phyloP scores from a whole-genome alignment of 495 filamentous ascomycete species.

The Neurospora sp. region DNA sequence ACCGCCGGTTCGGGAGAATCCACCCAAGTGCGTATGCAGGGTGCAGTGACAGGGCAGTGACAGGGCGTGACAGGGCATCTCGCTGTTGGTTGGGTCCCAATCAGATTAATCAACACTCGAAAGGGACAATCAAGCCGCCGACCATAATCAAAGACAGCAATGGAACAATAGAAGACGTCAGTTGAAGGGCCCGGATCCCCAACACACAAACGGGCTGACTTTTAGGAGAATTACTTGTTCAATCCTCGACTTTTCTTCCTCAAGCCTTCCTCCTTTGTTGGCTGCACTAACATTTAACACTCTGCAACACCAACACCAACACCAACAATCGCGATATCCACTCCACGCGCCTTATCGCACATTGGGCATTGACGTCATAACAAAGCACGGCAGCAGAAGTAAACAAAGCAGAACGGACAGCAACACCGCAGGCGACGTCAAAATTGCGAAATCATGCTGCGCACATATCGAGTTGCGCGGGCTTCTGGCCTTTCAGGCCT shows the following conservation, averaged over 20 bases:
- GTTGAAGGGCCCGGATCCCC: background rate
- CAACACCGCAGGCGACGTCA: background rate
- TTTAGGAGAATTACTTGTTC: background rate
- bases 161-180: background rate
- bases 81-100: background rate
- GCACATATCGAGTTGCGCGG: constrained; percentile 3
- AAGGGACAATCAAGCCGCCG: background rate
- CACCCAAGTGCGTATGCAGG: background rate
- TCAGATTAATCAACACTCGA: background rate
- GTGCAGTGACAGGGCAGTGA: background rate
- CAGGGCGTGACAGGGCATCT: background rate
- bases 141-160: background rate
- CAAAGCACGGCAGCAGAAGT: background rate
- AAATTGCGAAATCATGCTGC: constrained; percentile 1
- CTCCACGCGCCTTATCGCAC: background rate
- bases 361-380: constrained; percentile 4
- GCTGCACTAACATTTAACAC: background rate
- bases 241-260: background rate
- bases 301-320: background rate
- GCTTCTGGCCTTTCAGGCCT: background rate
- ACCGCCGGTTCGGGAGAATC: background rate
- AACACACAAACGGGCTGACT: background rate
- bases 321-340: background rate
- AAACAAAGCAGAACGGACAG: background rate
- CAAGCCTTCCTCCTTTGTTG: background rate